Percentiles rank a stretch among this genome's conserved stretches.
Evolutionary conservation across 2,329 filamentous ascomycete genomes (phyloP).

Genomic region (Chalara sp.): DNA sequence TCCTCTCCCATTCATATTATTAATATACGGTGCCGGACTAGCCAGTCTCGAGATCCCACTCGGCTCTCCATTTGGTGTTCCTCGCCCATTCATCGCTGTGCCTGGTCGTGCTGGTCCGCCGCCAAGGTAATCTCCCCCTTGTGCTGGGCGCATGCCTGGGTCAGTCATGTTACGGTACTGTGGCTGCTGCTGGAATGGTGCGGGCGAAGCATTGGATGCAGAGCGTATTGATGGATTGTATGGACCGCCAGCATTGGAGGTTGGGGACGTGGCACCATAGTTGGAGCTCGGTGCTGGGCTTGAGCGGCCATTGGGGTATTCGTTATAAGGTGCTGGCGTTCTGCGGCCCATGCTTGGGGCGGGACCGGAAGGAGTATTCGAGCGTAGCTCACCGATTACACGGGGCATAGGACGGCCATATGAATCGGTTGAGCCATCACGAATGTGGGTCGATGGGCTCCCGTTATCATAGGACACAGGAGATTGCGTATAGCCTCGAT

Average conservation of each 20-base stretch:
- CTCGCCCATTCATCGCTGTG: conserved; percentile 7
- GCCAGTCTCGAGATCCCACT: background rate
- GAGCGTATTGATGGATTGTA: conserved; percentile 14
- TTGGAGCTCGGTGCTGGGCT: conserved; percentile 7
- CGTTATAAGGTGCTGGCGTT: conserved; percentile 16
- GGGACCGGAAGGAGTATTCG: conserved; percentile 20
- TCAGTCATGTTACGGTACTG: conserved; percentile 21
- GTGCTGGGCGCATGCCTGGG: conserved; percentile 13
- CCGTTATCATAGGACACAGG: conserved; percentile 22
- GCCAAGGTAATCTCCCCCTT: conserved; percentile 9
- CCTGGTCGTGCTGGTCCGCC: conserved; percentile 6
- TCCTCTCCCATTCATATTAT: conserved; percentile 1
- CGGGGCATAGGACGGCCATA: conserved; percentile 21
- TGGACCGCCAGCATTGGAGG: conserved; percentile 11
- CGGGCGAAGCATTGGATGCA: conserved; percentile 5
- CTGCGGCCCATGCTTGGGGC: conserved; percentile 20
- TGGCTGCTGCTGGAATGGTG: conserved; percentile 4
- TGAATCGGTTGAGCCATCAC: conserved; percentile 13
- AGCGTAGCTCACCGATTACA: conserved; percentile 17
- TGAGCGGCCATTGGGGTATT: conserved; percentile 5
- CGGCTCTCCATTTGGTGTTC: background rate
- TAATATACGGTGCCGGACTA: conserved; percentile 6
- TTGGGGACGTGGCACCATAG: background rate
- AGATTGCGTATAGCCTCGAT: conserved; percentile 23
- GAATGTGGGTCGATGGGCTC: conserved; percentile 3